Evolutionary conservation across 2,329 filamentous ascomycete species (phyloP), one percentile per base, ranked within the genome.

Genomic region (Aspergillus viridinutans): DNA sequence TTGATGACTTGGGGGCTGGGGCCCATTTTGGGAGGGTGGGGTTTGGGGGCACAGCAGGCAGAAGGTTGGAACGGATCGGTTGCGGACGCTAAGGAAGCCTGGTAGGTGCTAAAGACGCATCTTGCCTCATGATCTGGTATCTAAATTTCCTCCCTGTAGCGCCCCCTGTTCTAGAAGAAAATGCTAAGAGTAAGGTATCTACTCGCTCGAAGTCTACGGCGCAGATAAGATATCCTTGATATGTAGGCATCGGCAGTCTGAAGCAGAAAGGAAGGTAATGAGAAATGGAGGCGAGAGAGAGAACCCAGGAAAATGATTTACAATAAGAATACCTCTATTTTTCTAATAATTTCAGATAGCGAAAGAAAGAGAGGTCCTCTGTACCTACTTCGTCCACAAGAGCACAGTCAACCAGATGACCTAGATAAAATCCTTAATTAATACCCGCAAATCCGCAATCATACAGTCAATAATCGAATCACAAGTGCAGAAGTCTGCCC

Each of bases 151-250:
- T 47, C 21, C 10, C 21, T 47, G 43, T 23, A 47, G 43, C 54
- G 29, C 55, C 55, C 55, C 55, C 51, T 57, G 55, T 57, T 57
- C 55, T 57, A 57, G 55, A 57, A 47, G 50, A 28, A 29, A 35
- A 20, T 28, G 17, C 43, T 23, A 47, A 38, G 25, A 20, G 20
- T 38, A 12, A 45, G 21, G 52, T 8, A 10, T 17, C 32, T 38
- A 7, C 32, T 38, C 32, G 32, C 32, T 38, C 32, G 17, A 3
- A 38, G 32, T 6, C 32, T 6, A 17, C 0, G 10, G 14, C 14
- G 32, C 5, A 17, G 32, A 38, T 38, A 38, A 38, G 14, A 17
- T 38, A 29, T 29, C 9, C 8, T 29, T 12, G 14, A 38, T 7
- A n/a, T n/a, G n/a, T n/a, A 38, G 32, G 2, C 3, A 17, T 38